A percentile compares a stretch with the other conserved stretches of the same genome.
Conservation (phyloP, 257 asterid genomes). For the Primulina eburnea region DNA sequence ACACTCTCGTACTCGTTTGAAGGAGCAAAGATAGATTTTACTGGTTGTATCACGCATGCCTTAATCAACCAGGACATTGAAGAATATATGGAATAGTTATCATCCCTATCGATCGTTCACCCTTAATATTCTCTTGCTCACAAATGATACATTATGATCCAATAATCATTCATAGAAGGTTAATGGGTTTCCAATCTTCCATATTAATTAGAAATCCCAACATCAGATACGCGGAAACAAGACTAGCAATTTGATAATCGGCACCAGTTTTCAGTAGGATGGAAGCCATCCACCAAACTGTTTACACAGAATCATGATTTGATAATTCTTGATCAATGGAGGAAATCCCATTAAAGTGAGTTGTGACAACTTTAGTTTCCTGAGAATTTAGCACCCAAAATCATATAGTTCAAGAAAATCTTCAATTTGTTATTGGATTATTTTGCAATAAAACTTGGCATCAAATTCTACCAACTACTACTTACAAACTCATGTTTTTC, state of each 20-base stretch:
- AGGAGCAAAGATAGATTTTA: not conserved
- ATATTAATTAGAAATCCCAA: not conserved
- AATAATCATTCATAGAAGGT: not conserved
- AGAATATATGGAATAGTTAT: conserved; percentile 1
- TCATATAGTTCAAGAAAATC: not conserved
- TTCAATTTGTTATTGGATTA: not conserved
- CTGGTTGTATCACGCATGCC: not conserved
- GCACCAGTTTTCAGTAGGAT: too few species aligned
- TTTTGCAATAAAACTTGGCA: not conserved
- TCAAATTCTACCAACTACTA: not conserved
- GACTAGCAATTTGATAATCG: too few species aligned
- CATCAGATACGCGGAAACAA: not conserved
- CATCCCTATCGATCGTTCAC: not conserved
- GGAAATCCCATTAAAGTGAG: not conserved
- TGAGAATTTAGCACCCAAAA: not conserved
- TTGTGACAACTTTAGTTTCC: not conserved
- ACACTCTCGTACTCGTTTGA: not conserved
- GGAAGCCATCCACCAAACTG: too few species aligned
- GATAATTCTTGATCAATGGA: not conserved
- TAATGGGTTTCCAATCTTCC: not conserved
- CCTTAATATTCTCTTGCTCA: not conserved
- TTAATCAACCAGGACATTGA: not conserved
- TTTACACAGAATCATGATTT: not conserved
- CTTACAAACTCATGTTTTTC: not conserved
- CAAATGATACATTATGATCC: not conserved